Conservation (phyloP, 331 rosid genomes). For the Malus hybrid region DNA sequence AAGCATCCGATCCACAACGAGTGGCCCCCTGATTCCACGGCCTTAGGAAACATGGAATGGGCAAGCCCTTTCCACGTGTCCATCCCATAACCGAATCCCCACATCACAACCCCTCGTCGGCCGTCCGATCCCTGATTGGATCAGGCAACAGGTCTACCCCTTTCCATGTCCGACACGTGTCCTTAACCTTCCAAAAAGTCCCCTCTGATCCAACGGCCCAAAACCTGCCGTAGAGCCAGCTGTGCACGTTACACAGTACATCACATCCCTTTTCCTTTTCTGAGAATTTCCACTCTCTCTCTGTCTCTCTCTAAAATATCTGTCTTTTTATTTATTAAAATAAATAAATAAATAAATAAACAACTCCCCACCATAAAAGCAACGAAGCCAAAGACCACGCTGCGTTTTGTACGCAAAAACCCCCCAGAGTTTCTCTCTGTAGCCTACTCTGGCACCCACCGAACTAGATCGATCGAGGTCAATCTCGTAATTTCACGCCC, state of each 20-base stretch:
- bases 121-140: constrained; percentile 40
- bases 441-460: not conserved
- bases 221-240: constrained; percentile 28
- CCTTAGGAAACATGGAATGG: constrained; percentile 26
- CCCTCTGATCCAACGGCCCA: constrained; percentile 43
- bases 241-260: constrained; percentile 25
- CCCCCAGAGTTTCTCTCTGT: constrained; percentile 3
- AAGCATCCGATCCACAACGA: constrained; percentile 21
- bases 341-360: constrained; percentile 15
- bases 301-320: constrained; percentile 16
- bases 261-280: not conserved
- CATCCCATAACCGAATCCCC: not conserved
- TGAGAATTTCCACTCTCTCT: not conserved
- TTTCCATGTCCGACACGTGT: constrained; percentile 36
- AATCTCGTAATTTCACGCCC: constrained; percentile 42
- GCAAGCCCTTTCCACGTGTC: constrained; percentile 37
- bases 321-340: constrained; percentile 17
- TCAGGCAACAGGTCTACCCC: constrained; percentile 1
- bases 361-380: constrained; percentile 19
- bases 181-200: constrained; percentile 10
- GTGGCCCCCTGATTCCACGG: not conserved
- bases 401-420: constrained; percentile 30
- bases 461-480: constrained; percentile 54
- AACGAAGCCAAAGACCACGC: constrained; percentile 30
- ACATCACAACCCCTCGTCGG: not conserved